Base-by-base conservation (phyloP, 352 stramenopile genomes). In the Blastocystis sp. region DNA sequence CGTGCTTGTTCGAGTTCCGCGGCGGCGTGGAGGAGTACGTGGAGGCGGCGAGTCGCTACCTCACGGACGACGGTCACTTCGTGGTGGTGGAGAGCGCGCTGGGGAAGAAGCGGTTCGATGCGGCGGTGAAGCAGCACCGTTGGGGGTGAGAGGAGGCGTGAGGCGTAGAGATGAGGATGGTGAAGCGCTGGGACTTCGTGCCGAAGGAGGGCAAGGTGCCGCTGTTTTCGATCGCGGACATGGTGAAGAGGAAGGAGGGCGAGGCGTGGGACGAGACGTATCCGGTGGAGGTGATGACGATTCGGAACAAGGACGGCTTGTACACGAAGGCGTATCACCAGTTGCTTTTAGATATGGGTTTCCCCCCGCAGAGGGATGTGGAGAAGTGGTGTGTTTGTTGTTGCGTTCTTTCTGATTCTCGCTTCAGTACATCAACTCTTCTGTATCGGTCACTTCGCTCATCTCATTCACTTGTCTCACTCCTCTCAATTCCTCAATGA, bases 1-100 rank as follows among this genome's bases (percentile, higher is more conserved):
- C 93, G 51, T 90, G 92, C 21, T 59, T 91, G 16, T 95, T 92
- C 69, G 93, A 94, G 90, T 94, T 94, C 67, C 91, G 93, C 31
- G 93, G 93, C 29, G 93, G 93, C 10, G 91, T 95, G 33, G 93
- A 95, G 81, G 93, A 90, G 0, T 95, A 95, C 74, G 93, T 92
- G 31, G 33, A 92, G 88, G 90, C 92, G 21, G 93, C 93, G 4
- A 80, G 80, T 35, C 66, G 65, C 3, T 81, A 67, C 39, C 61
- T 92, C 29, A 51, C 26, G 19, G 51, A 85, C 21, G 29, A 59
- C 16, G 88, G 74, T 26, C 88, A 51, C 9, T 90, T 90, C 81
- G 50, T 91, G 1, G 71, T 90, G 39, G 62, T 81, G 50, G 71
- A 91, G 39, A 90, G 60, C 29, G 74, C 62, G 24, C 31, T 90